Base-by-base conservation (phyloP, 2,329 filamentous ascomycete species). In the Diaporthe vexans region DNA sequence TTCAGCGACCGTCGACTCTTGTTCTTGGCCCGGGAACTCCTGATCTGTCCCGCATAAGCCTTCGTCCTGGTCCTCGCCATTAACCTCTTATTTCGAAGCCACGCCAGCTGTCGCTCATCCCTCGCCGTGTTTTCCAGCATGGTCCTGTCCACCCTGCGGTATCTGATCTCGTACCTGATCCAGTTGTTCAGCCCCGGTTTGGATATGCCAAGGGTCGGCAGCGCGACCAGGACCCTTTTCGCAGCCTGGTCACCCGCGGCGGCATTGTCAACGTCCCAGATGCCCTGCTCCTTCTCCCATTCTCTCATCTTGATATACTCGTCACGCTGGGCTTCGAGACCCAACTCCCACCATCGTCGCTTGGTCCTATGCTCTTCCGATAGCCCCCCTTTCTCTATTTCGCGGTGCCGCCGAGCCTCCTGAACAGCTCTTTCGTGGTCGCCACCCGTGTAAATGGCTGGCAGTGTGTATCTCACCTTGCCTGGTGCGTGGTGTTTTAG, bases 401-500 rank as follows among this genome's bases (percentile, higher is more conserved):
- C 76, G 75, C 77, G 79, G 69, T 78, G 78, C 0, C 69, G 70
- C n/a, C 73, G 68, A 0, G 75, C 75, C 7, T 75, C 15, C 17
- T 76, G 19, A n/a, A 82, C 26, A 1, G 73, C 73, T 54, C 58
- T 76, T 59, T 80, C 77, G 11, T 84, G 74, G 57, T 88, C 82
- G 3, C 79, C 78, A 33, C 84, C 81, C 10, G 84, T 82, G 78
- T 91, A 91, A 10, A 91, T 79, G 1, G 86, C 90, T 0, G 90
- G 90, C 3, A 91, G 80, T 0, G 89, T 88, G 75, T 85, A 91
- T 17, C 90, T 84, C 19, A 87, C 84, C 79, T 91, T 91, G 0
- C 86, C 88, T 0, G 89, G 88, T 0, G 89, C 89, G 71, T 88
- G 84, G 9, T 83, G 80, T 74, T 85, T 86, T 24, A 91, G 84